These are phyloP conservation scores for Chrysoporthe puriensis DNA, from an alignment of 2,329 filamentous ascomycete genomes.

Conservation along the genomic window DNA sequence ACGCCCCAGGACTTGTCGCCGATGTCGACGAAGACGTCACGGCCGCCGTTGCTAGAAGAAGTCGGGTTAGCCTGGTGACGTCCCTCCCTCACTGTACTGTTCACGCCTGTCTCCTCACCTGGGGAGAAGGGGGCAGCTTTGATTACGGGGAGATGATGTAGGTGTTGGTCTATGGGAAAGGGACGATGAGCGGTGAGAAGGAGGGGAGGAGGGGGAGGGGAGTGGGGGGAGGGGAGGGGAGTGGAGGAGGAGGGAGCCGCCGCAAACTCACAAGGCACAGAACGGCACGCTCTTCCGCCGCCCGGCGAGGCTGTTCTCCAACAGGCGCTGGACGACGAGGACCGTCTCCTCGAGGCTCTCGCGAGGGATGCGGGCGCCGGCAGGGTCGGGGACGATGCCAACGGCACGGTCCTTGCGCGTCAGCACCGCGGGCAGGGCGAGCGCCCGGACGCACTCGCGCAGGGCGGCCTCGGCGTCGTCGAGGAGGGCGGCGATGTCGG, in stretches of 20 bases:
- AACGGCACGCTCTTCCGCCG: slow-evolving; percentile 69
- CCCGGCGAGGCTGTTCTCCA: slow-evolving; percentile 79
- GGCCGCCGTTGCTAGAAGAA: slow-evolving; percentile 73
- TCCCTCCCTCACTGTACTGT: no score
- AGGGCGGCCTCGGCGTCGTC: slow-evolving; percentile 87
- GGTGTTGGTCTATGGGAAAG: no score
- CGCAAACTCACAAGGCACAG: slow-evolving; percentile 70
- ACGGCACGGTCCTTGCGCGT: slow-evolving; percentile 89
- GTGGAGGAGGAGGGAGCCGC: no score
- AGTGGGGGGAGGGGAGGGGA: not conserved
- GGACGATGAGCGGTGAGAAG: no score
- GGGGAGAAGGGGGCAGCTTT: no score
- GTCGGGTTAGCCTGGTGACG: no score
- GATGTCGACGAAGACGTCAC: slow-evolving; percentile 98
- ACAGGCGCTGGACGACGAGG: slow-evolving; percentile 86
- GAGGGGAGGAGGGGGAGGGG: not conserved
- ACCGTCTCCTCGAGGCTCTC: slow-evolving; percentile 97
- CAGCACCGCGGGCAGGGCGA: slow-evolving; percentile 78
- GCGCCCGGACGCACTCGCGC: slow-evolving; percentile 75
- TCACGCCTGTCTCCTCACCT: no score
- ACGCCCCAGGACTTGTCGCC: slow-evolving; percentile 98
- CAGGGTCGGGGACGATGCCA: slow-evolving; percentile 70
- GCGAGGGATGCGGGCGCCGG: slow-evolving; percentile 71
- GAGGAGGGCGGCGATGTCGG: slow-evolving; percentile 78
- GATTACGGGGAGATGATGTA: no score